A percentile compares a stretch with the other conserved stretches of the same genome.
phyloP scores from a whole-genome alignment of 2,329 filamentous ascomycete species.

The Blastomyces emzantsi region DNA sequence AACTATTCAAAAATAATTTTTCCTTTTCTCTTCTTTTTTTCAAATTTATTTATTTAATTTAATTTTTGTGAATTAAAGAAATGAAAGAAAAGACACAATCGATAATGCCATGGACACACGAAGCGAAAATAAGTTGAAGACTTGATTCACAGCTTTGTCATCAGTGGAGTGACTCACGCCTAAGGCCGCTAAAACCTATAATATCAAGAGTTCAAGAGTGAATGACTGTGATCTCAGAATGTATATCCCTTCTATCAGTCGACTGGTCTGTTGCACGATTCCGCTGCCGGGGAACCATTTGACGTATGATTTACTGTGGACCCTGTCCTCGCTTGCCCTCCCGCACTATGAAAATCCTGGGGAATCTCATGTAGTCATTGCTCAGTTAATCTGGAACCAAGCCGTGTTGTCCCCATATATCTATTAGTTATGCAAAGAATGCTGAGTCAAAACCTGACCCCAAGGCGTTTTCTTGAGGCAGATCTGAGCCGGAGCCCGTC shows the following conservation, averaged over 20 bases:
- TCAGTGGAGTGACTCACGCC: background rate
- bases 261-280: background rate
- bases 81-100: too few relatives aligned
- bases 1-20: background rate
- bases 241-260: background rate
- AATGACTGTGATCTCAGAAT: background rate
- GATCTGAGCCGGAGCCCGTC: background rate
- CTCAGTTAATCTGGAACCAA: too few relatives aligned
- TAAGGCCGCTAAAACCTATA: background rate
- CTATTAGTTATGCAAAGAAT: background rate
- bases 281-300: background rate
- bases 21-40: background rate
- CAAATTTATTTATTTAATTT: too few relatives aligned
- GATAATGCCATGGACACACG: too few relatives aligned
- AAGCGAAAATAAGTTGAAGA: background rate
- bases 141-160: background rate
- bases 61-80: too few relatives aligned
- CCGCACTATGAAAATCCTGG: background rate
- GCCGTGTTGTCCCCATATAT: background rate
- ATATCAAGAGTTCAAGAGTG: background rate
- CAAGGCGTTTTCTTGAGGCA: slow-evolving; percentile 1
- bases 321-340: too few relatives aligned
- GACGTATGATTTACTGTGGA: too few relatives aligned
- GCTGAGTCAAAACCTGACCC: background rate
- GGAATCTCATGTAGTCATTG: background rate